Conservation (phyloP, 2,329 filamentous ascomycete species). For the Sporothrix protearum region DNA sequence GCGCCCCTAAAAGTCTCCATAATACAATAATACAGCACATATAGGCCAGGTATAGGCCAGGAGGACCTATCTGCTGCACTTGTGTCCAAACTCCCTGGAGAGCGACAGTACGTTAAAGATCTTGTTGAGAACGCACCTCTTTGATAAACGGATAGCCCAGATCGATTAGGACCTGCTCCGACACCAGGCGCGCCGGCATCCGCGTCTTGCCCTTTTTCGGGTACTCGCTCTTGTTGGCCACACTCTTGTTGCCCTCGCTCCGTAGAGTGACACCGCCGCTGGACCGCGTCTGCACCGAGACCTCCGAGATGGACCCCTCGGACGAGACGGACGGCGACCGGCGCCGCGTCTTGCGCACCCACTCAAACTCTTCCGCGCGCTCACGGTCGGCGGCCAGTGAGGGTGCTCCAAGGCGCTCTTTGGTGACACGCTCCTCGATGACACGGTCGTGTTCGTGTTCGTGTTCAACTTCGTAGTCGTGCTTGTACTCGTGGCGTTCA, state of each 20-base stretch:
- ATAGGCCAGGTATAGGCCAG: not conserved
- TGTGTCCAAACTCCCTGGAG: not conserved
- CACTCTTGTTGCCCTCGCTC: not conserved
- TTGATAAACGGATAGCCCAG: slow-evolving; percentile 82
- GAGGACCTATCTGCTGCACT: no score
- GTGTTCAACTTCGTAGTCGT: not conserved
- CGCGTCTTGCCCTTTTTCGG: slow-evolving; percentile 85
- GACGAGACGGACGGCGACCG: not conserved
- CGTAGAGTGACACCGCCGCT: slow-evolving; percentile 36
- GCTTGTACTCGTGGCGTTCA: not conserved
- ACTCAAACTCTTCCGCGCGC: not conserved
- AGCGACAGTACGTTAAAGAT: no score
- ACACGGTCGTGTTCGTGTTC: slow-evolving; percentile 31
- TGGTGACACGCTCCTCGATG: not conserved
- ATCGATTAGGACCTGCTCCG: slow-evolving; percentile 75
- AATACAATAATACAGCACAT: not conserved
- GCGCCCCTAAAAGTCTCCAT: not conserved
- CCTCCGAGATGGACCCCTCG: slow-evolving; percentile 31
- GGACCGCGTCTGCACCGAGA: slow-evolving; percentile 43
- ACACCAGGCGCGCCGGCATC: slow-evolving; percentile 76
- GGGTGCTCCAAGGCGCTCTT: not conserved
- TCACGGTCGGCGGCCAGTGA: no score
- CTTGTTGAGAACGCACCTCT: slow-evolving; percentile 67
- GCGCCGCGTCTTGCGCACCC: not conserved
- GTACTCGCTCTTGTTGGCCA: slow-evolving; percentile 54